Evolutionary conservation across 306 rosid genomes (phyloP).

Genomic region (Quercus engelmannii): DNA sequence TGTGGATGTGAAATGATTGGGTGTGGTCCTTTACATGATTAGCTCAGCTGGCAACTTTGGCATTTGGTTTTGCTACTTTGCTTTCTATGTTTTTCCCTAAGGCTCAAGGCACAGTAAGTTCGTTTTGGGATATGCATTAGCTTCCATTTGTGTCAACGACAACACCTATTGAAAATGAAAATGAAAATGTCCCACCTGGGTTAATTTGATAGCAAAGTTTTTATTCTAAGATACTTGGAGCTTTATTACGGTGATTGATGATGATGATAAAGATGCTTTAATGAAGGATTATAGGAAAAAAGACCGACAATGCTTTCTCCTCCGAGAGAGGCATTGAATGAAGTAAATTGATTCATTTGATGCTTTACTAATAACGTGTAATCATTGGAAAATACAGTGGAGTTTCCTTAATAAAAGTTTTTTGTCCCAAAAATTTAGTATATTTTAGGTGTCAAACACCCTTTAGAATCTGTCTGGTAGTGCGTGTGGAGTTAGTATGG

Average conservation of each 20-base stretch:
- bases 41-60: neutral
- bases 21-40: neutral
- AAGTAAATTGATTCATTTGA: neutral
- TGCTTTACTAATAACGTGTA: neutral
- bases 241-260: neutral
- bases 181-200: too few species aligned
- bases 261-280: conserved; percentile 14
- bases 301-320: neutral
- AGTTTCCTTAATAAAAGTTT: too few species aligned
- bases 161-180: neutral
- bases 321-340: neutral
- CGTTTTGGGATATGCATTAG: too few species aligned
- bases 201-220: neutral
- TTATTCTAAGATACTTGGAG: neutral
- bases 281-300: neutral
- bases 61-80: neutral
- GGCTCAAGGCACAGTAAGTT: too few species aligned
- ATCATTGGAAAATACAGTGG: too few species aligned
- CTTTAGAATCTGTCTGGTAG: too few species aligned
- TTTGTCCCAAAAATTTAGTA: too few species aligned
- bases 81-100: neutral
- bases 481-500: too few species aligned
- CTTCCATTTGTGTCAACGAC: neutral
- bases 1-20: neutral
- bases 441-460: too few species aligned